Percentiles rank a stretch among this genome's conserved stretches.
Conservation (phyloP, 805 yeast genomes). For the Hanseniaspora vineae region DNA sequence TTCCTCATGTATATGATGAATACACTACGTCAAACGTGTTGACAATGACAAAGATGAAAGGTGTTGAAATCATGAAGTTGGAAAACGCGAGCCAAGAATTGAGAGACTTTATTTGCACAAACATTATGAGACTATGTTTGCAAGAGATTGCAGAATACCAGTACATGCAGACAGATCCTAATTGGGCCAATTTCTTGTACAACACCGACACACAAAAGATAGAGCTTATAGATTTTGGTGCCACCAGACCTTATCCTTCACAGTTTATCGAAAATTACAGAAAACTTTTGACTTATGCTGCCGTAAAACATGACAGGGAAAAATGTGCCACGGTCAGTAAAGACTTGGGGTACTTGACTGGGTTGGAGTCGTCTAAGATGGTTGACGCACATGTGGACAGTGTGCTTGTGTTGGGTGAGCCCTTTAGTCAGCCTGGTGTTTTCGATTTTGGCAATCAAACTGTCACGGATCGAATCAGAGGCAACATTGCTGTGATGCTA, state of each 20-base stretch:
- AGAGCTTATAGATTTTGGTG: slow-evolving; percentile 91
- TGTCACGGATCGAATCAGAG: slow-evolving; percentile 85
- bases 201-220: slow-evolving; percentile 57
- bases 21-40: slow-evolving; percentile 72
- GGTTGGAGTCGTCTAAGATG: slow-evolving; percentile 81
- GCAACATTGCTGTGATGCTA: slow-evolving; percentile 79
- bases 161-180: slow-evolving; percentile 98
- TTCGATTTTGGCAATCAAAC: slow-evolving; percentile 78
- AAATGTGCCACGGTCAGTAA: slow-evolving; percentile 52
- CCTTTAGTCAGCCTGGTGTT: slow-evolving; percentile 40
- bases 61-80: slow-evolving; percentile 64
- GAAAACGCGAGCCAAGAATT: slow-evolving; percentile 48
- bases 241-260: slow-evolving; percentile 66
- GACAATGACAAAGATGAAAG: slow-evolving; percentile 83
- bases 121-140: slow-evolving; percentile 77
- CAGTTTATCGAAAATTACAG: slow-evolving; percentile 61
- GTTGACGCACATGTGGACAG: slow-evolving; percentile 86
- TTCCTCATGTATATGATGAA: slow-evolving; percentile 70
- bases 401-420: slow-evolving; percentile 83
- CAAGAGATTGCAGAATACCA: slow-evolving; percentile 72
- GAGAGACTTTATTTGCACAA: slow-evolving; percentile 68
- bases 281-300: slow-evolving; percentile 62
- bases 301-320: slow-evolving; percentile 42
- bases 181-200: slow-evolving; percentile 95
- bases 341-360: slow-evolving; percentile 80